These are phyloP conservation scores for Aphanomyces astaci DNA, from an alignment of 352 stramenopile genomes.

Conservation along the genomic window DNA sequence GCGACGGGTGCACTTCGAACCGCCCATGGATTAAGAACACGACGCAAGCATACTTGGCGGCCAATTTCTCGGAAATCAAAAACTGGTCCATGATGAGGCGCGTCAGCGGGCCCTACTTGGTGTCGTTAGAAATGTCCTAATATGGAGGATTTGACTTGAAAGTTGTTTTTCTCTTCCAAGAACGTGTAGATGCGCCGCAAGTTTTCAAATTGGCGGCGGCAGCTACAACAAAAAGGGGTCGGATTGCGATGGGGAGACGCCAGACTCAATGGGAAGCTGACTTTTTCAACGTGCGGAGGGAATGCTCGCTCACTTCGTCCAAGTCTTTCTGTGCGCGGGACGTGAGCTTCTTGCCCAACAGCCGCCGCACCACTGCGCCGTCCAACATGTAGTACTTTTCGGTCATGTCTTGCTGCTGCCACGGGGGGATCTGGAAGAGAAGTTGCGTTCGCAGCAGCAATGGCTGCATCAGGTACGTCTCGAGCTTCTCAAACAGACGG, in stretches of 20 bases:
- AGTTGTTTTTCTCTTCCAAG: conserved; percentile 76
- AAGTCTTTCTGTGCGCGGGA: conserved; percentile 79
- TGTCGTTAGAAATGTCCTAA: background rate
- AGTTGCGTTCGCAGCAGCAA: conserved; percentile 70
- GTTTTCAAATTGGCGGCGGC: conserved; percentile 69
- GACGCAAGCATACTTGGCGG: conserved; percentile 69
- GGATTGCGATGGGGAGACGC: background rate
- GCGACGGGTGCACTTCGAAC: conserved; percentile 63
- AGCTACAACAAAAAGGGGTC: conserved; percentile 30
- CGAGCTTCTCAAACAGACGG: conserved; percentile 72
- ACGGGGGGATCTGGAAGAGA: conserved; percentile 70
- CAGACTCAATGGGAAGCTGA: background rate
- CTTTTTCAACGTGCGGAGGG: conserved; percentile 55
- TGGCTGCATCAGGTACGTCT: conserved; percentile 75
- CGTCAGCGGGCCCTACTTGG: conserved; percentile 31
- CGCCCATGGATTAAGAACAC: conserved; percentile 70
- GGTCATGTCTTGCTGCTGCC: conserved; percentile 74
- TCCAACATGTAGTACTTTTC: conserved; percentile 76
- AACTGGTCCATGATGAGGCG: conserved; percentile 48
- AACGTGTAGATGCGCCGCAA: conserved; percentile 60
- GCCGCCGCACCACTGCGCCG: conserved; percentile 52
- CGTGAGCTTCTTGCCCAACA: conserved; percentile 74
- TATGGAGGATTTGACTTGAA: conserved; percentile 30
- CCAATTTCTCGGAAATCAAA: conserved; percentile 59
- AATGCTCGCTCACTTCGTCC: conserved; percentile 70